Conservation (phyloP, 2,329 filamentous ascomycete species). For the Cladophialophora yegresii region DNA sequence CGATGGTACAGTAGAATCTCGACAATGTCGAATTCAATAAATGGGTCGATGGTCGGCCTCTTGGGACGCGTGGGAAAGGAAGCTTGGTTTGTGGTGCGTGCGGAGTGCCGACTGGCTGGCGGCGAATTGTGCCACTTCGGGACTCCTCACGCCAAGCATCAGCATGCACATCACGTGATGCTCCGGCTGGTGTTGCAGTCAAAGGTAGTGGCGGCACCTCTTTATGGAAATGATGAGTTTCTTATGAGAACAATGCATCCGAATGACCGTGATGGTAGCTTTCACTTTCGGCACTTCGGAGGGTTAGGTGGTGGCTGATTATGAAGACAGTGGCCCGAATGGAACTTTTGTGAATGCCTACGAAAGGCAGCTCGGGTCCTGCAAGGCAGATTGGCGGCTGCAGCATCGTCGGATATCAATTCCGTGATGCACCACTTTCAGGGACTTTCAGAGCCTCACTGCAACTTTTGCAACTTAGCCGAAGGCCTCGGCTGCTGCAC, state of each 20-base stretch:
- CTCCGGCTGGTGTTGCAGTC: not conserved
- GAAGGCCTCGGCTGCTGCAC: not conserved
- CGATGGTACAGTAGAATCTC: not conserved
- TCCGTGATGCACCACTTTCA: no score
- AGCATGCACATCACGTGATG: not conserved
- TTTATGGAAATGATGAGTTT: not conserved
- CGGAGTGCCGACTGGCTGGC: not conserved
- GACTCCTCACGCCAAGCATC: not conserved
- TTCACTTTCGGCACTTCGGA: not conserved
- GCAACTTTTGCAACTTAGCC: not conserved
- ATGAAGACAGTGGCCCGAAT: no score
- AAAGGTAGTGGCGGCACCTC: not conserved
- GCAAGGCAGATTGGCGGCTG: no score
- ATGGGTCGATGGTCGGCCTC: not conserved
- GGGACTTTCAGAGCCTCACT: no score
- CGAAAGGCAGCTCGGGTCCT: no score
- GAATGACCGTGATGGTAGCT: not conserved
- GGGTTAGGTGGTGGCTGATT: not conserved
- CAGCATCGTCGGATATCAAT: no score
- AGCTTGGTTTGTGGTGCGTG: not conserved
- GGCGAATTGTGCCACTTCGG: not conserved
- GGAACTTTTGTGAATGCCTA: no score
- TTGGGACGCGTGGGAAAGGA: not conserved
- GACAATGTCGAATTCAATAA: not conserved
- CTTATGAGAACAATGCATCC: not conserved